Base-by-base conservation (phyloP, 352 stramenopile genomes). In the Pythium rhizo-oryzae region DNA sequence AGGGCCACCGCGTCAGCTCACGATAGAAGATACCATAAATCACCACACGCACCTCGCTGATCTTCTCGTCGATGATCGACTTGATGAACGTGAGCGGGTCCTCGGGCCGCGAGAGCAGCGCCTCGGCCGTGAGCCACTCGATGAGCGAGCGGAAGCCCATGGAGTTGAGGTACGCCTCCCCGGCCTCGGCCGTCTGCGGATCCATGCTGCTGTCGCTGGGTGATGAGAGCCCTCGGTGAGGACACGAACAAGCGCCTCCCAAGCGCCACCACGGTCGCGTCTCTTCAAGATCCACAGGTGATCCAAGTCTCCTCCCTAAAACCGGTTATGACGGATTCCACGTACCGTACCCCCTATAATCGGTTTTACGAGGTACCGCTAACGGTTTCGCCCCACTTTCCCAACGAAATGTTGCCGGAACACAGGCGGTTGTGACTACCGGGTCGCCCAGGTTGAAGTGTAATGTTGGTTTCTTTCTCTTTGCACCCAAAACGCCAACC, bases 71-170 rank as follows among this genome's bases (percentile, higher is more conserved):
- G 18, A 94, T 65, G 44, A 97, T 76, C 15, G 83, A 76, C 24
- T 84, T 80, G 24, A 96, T 80, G 61, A 97, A 97, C 12, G 70
- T 75, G n/a, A 97, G 66, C 19, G 91, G 91, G 64, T 97, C 91
- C 21, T 97, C 85, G 0, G 91, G 89, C 49, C 89, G 79, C 19
- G 86, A 89, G 33, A 97, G 62, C 56, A 97, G 77, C 30, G 87
- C 79, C 58, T 97, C 91, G 1, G 91, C 91, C 28, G 90, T 97
- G 71, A 97, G 72, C 87, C 89, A 97, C 74, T 97, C 91, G 65
- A 97, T 93, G 49, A 97, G 79, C 51, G 89, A 94, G 54, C 91
- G 91, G 66, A 97, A 97, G 60, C 91, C 89, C 65, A 96, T 91
- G 18, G 76, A 78, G 58, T 93, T 92, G 67, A 97, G 81, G 68